Percentiles rank a stretch among this genome's conserved stretches.
Conservation (phyloP, 169 alveolate species). For the Plasmodium berghei region DNA sequence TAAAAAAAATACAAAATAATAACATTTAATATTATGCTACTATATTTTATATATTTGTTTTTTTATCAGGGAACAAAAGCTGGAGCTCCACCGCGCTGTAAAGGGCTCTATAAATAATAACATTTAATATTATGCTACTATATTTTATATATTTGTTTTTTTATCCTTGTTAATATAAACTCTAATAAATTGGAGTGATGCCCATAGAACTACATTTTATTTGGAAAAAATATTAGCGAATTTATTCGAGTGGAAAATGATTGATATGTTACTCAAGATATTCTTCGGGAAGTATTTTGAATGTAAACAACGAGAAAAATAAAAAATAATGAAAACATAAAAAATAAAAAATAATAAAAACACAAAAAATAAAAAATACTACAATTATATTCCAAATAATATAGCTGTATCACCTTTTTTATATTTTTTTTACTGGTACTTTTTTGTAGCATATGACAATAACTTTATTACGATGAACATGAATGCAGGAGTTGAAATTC, state of each 20-base stretch:
- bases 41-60: too few relatives aligned
- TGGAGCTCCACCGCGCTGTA: too few relatives aligned
- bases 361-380: neutral
- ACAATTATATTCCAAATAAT: neutral
- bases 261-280: slow-evolving; percentile 40
- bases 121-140: too few relatives aligned
- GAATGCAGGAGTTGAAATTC: slow-evolving; percentile 57
- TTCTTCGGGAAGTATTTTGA: slow-evolving; percentile 62
- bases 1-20: too few relatives aligned
- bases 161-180: too few relatives aligned
- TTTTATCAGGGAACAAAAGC: too few relatives aligned
- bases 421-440: neutral
- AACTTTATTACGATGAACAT: slow-evolving; percentile 55
- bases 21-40: too few relatives aligned
- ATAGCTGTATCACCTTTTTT: neutral
- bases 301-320: slow-evolving; percentile 18
- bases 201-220: too few relatives aligned
- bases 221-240: too few relatives aligned
- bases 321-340: neutral
- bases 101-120: too few relatives aligned
- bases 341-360: neutral
- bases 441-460: slow-evolving; percentile 40
- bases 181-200: too few relatives aligned
- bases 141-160: too few relatives aligned
- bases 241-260: slow-evolving; percentile 11